Evolutionary conservation across 192 early-diverging fungal genomes (phyloP), one percentile per base, ranked within the genome.

Genomic region (Backusella westeae): DNA sequence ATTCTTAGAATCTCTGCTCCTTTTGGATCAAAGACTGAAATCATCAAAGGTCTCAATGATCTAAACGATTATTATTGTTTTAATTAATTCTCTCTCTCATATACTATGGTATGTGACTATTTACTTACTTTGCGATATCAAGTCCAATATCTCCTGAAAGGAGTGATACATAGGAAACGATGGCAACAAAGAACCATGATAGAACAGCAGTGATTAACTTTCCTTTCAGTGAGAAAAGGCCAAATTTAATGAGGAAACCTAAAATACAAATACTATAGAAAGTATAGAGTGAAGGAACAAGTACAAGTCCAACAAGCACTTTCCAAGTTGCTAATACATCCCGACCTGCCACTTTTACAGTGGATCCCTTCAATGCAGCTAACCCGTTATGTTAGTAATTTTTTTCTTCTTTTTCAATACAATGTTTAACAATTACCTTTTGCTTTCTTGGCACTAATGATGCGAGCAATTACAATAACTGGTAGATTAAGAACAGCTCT

Each of bases 271-370:
- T 66, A 15, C 90, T 85, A 80, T 95, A 95, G 3, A 87, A 80
- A 3, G 87, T 84, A 77, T 95, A 95, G 21, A 94, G 83, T 10
- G 87, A 75, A 6, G 95, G 95, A 49, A 92, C 88, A 29, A 96
- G 84, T 1, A 89, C 94, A 38, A 93, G 79, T 34, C 90, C 90
- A 35, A 95, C 91, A 23, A 96, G 82, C 23, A 96, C 84, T 77
- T 98, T 98, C 98, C 97, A 98, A 4, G 98, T 98, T 0, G 94
- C 95, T 19, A 99, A 84, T 2, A 99, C 98, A 77, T 99, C 98
- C 39, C 92, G 88, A 21, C 95, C 98, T 68, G 92, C 92, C 71
- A 99, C 89, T 81, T 99, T 99, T 38, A 99, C 96, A 32, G 89
- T 93, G 5, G 96, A 97, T 26, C 86, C 92, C 5, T 91, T 93